Evolutionary conservation across 2,329 filamentous ascomycete genomes (phyloP), one percentile per base, ranked within the genome.

Genomic region (Zelopaecilomyces penicillatus): DNA sequence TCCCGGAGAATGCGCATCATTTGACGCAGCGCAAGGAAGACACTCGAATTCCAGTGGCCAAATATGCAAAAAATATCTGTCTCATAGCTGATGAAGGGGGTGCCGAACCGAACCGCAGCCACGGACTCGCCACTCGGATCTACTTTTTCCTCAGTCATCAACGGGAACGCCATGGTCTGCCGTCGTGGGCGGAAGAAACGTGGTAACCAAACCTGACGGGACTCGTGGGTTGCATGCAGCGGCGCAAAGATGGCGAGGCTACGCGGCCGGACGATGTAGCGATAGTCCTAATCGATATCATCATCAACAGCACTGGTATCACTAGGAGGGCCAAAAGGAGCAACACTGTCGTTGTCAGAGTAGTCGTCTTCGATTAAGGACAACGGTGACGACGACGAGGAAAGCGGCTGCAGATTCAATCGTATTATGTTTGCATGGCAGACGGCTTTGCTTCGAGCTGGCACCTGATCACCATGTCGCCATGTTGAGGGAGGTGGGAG

Each of bases 71-170:
- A 42, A 5, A 50, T 47, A 30, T 51, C 49, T 7, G 36, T 36
- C 5, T 51, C 47, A 27, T 49, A 49, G 28, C 42, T 42, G 42
- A 50, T 44, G 30, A 47, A 49, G 8, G 47, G 49, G 19, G 41
- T 32, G 12, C 44, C 45, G 37, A 47, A 41, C 11, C 41, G 5
- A 6, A 47, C 31, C 19, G 19, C 19, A 19, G 19, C 19, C n/a
- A 32, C 31, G 26, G 28, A n/a, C 9, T 10, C 26, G 8, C 39
- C 26, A 8, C 26, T 5, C 2, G 9, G 28, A 2, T 12, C 33
- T 12, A 9, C 32, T 34, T 9, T 9, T 12, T 34, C 19, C 19
- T 19, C 19, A 3, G 19, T 19, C 19, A 19, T 19, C 9, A 46
- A 35, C 5, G 30, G 29, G 27, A 44, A 39, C 12, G 30, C 35